Evolutionary conservation across 176 grass and related monocot species (phyloP), one percentile per base, ranked within the genome.

Genomic region (Cymbopogon citratus): DNA sequence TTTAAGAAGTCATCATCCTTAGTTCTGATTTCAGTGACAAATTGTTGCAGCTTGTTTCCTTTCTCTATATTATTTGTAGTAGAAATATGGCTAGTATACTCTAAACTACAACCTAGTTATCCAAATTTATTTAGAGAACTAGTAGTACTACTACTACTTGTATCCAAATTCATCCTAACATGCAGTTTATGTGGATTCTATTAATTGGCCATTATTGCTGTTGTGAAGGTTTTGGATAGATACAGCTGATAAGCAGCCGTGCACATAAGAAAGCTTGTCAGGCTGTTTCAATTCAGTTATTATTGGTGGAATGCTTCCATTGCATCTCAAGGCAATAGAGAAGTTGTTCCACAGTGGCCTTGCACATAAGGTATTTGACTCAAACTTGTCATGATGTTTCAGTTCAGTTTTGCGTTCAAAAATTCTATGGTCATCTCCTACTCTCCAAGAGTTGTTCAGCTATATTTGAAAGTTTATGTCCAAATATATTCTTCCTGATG

Each of bases 321-420:
- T 92, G 92, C 87, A 88, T 85, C 84, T 98, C 21, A 92, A 94
- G 80, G 88, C 90, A 59, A 91, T 83, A 57, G 92, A 92, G 54
- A 98, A 98, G 59, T 81, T 95, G 21, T 98, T 98, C 81, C 95
- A 95, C 70, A 98, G 92, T 85, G 92, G 95, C 61, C 88, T 98
- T 5, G 87, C 95, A 41, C 90, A 98, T 86, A 98, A 98, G 92
- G 95, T 98, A 85, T 41, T 73, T 44, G 59, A 73, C 61, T 86
- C 16, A 56, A 80, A 71, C 9, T 75, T 35, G 21, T 71, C 15
- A 35, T 10, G 38, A 12, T 49, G 35, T 10, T 77, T 43, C 41
- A 62, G 36, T 73, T 64, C 34, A 7, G 18, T 74, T 3, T 28
- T 62, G 92, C 40, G 24, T 71, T 49, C 44, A 43, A 24, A 78